Base-by-base conservation (phyloP, 140 eudicot species). In the Flaveria floridana region DNA sequence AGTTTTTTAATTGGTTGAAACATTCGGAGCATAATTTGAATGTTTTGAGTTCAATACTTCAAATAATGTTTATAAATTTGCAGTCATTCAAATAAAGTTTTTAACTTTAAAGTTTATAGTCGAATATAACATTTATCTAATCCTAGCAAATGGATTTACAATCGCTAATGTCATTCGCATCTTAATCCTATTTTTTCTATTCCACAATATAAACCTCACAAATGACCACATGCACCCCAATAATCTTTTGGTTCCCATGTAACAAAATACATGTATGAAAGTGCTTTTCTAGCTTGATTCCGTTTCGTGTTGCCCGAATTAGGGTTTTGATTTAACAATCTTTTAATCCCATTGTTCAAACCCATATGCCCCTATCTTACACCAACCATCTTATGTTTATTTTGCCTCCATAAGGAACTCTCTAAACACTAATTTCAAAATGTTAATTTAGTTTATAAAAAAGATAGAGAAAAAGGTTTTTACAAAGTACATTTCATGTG, bases 11-110 rank as follows among this genome's bases (percentile, higher is more conserved):
- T 1, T 26, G n/a, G 39, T 10, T 16, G 8, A 42, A 53, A 68
- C 68, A 56, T 57, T 76, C n/a, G 34, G 19, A 42, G 42, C 64
- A 46, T 16, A 41, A 41, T 69, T 57, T 47, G 3, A 12, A 77
- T 73, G 41, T 41, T 68, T 68, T 18, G 21, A 37, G 57, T 66
- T 51, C 21, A 6, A 20, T 59, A 11, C 9, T 42, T 18, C n/a
- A 42, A 20, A 67, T 12, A 67, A 10, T 13, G 65, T 19, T 55
- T 55, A 19, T 55, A 55, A 16, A 25, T 55, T 44, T 55, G 10
- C 8, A 4, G 11, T 55, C 13, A 55, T 20, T 8, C 41, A 34
- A 34, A 34, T 4, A 34, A 55, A 23, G 25, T 58, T 21, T 25
- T 21, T 58, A 58, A 34, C 41, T 34, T 34, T 34, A 34, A 34